Evolutionary conservation across 305 asterid species (phyloP).

Genomic region (Ilex paraguariensis): DNA sequence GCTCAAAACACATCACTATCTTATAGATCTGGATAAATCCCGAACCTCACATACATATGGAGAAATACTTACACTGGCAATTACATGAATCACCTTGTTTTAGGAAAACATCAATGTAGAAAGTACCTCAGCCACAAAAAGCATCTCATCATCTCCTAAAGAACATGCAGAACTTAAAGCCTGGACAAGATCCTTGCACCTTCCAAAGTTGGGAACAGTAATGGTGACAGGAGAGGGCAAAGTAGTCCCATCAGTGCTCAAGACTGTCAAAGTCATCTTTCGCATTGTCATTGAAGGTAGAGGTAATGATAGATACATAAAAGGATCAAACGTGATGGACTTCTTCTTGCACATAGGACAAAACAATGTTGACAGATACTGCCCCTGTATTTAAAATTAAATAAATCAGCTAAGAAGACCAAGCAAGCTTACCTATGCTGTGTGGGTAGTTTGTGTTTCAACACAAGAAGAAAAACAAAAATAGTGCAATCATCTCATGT

Average conservation of each 20-base stretch:
- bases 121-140: conserved; percentile 63
- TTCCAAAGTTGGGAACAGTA: conserved; percentile 51
- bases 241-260: conserved; percentile 47
- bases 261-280: conserved; percentile 56
- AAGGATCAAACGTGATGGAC: conserved; percentile 72
- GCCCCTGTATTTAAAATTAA: conserved; percentile 50
- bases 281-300: conserved; percentile 58
- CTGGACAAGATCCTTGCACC: conserved; percentile 49
- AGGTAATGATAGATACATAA: conserved; percentile 72
- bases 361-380: conserved; percentile 64
- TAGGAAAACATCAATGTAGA: too few relatives aligned
- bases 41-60: not conserved
- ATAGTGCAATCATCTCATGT: not conserved
- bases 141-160: conserved; percentile 50
- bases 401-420: conserved; percentile 1
- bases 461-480: conserved; percentile 2
- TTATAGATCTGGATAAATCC: too few relatives aligned
- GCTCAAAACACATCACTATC: too few relatives aligned
- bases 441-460: too few relatives aligned
- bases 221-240: conserved; percentile 56
- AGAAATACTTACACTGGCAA: conserved; percentile 4
- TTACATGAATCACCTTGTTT: not conserved
- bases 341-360: conserved; percentile 66
- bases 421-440: too few relatives aligned
- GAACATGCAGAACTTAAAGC: conserved; percentile 50